These are phyloP conservation scores for Trichoderma lentiforme DNA, from an alignment of 2,329 filamentous ascomycete species.

Conservation along the genomic window DNA sequence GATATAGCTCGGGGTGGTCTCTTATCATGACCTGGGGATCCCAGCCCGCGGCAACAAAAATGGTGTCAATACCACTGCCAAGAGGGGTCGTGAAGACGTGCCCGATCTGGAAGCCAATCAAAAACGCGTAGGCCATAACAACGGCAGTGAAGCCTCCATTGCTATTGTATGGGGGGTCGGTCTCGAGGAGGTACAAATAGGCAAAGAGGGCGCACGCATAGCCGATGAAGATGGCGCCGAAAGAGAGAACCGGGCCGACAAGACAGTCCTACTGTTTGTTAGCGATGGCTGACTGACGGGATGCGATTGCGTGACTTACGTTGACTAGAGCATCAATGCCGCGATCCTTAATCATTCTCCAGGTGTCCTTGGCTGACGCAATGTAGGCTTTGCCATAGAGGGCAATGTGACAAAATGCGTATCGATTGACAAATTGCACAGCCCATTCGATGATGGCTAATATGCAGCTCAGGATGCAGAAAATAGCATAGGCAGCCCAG, in stretches of 20 bases:
- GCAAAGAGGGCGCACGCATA: constrained; percentile 78
- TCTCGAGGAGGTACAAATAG: constrained; percentile 84
- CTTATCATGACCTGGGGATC: constrained; percentile 71
- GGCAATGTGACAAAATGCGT: constrained; percentile 89
- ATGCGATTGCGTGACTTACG: constrained; percentile 28
- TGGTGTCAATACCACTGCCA: constrained; percentile 83
- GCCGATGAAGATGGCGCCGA: constrained; percentile 78
- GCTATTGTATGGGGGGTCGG: constrained; percentile 72
- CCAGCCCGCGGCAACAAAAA: constrained; percentile 77
- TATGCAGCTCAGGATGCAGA: constrained; percentile 74
- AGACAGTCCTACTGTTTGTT: constrained; percentile 61
- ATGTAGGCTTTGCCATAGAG: constrained; percentile 89
- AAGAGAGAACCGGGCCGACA: constrained; percentile 68
- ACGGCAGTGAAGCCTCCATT: constrained; percentile 68
- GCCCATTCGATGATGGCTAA: constrained; percentile 80
- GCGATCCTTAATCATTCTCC: constrained; percentile 86
- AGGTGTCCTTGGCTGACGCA: constrained; percentile 81
- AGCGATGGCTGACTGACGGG: constrained; percentile 9
- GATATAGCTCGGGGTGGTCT: constrained; percentile 79
- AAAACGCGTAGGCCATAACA: constrained; percentile 78
- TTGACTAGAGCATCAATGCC: constrained; percentile 89
- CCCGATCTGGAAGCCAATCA: constrained; percentile 86
- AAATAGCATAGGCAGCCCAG: constrained; percentile 60
- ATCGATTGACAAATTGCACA: constrained; percentile 84
- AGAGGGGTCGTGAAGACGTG: constrained; percentile 88